These are phyloP conservation scores for Sporothrix schenckii DNA, from an alignment of 2,329 filamentous ascomycete genomes.

Conservation along the genomic window DNA sequence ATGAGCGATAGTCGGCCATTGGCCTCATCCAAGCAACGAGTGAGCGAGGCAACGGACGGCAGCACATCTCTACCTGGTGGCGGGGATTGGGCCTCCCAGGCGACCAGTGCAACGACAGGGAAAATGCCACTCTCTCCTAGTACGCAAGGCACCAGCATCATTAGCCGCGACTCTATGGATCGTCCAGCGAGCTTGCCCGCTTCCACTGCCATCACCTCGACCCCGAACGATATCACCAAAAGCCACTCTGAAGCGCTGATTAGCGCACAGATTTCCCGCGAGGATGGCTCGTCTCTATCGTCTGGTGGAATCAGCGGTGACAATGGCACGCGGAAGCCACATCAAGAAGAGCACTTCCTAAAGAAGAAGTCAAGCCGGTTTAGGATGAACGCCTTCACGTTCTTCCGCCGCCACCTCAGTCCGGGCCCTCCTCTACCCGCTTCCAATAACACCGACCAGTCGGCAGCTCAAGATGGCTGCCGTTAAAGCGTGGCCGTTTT, in stretches of 20 bases:
- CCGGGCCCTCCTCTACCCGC: conserved; percentile 44
- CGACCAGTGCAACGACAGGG: conserved; percentile 64
- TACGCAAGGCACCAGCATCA: conserved; percentile 67
- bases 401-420: conserved; percentile 59
- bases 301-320: conserved; percentile 40
- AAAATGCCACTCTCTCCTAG: conserved; percentile 68
- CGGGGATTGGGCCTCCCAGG: conserved; percentile 65
- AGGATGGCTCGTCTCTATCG: conserved; percentile 43
- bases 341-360: conserved; percentile 51
- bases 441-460: background rate
- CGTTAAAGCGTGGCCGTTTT: background rate
- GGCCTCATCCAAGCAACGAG: conserved; percentile 53
- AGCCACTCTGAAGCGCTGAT: conserved; percentile 37
- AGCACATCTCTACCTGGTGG: conserved; percentile 58
- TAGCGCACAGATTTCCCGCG: conserved; percentile 41
- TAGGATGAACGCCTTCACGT: conserved; percentile 62
- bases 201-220: conserved; percentile 42
- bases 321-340: conserved; percentile 42
- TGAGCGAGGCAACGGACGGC: conserved; percentile 65
- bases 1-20: conserved; percentile 48
- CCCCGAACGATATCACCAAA: conserved; percentile 42
- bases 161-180: conserved; percentile 62
- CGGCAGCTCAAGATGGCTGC: conserved; percentile 9
- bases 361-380: conserved; percentile 67
- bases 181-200: conserved; percentile 50